A percentile compares a stretch with the other conserved stretches of the same genome.
These are phyloP conservation scores for Ganoderma leucocontextum DNA, from an alignment of 1,284 basidiomycete genomes.

Conservation along the genomic window DNA sequence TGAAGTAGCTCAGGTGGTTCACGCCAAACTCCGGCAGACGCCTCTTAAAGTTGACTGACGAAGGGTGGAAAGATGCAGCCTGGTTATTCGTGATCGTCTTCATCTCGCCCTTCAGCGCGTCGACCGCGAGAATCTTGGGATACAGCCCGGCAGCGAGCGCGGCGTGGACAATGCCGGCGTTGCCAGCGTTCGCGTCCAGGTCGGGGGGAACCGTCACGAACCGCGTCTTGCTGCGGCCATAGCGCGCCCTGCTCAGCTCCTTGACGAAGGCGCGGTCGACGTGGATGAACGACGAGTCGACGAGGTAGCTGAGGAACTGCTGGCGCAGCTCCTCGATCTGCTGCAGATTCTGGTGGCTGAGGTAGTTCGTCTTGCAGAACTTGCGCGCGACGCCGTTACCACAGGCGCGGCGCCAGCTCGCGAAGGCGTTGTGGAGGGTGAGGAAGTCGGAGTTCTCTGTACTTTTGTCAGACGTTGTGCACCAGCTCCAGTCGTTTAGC, in stretches of 20 bases:
- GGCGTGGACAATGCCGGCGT: constrained; percentile 76
- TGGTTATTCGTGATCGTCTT: constrained; percentile 92
- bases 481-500: not conserved
- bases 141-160: constrained; percentile 91
- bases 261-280: constrained; percentile 72
- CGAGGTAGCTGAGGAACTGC: constrained; percentile 88
- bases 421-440: constrained; percentile 92
- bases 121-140: constrained; percentile 88
- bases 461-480: constrained; percentile 2
- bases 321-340: constrained; percentile 98
- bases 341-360: constrained; percentile 93
- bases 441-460: constrained; percentile 96
- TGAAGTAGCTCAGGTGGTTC: constrained; percentile 87
- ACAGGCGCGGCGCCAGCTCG: constrained; percentile 87
- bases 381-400: constrained; percentile 69
- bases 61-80: constrained; percentile 87
- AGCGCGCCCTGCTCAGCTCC: constrained; percentile 81
- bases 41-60: constrained; percentile 86
- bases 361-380: constrained; percentile 86
- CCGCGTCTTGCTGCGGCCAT: constrained; percentile 74
- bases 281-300: constrained; percentile 89
- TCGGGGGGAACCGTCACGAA: constrained; percentile 83
- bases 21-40: constrained; percentile 76
- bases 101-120: constrained; percentile 64
- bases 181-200: constrained; percentile 75